Evolutionary conservation across 1,284 basidiomycete genomes (phyloP).

Genomic region (Rhodotorula glutinis): DNA sequence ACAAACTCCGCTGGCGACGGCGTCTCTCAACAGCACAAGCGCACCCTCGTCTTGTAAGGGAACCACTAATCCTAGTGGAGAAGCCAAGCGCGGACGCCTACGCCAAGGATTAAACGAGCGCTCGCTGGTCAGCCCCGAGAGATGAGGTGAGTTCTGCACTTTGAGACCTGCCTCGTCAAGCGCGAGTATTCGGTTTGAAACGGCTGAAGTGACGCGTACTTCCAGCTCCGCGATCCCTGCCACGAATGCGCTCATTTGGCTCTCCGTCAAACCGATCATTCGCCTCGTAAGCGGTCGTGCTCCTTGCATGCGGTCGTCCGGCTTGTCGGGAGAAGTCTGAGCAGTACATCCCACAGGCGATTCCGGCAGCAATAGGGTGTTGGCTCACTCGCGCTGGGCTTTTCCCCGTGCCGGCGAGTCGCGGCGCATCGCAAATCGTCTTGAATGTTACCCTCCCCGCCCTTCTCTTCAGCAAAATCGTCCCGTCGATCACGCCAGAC

Average conservation of each 20-base stretch:
- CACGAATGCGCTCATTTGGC: constrained; percentile 28
- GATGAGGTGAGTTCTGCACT: too few relatives aligned
- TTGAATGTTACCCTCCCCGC: constrained; percentile 65
- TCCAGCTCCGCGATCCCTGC: background rate
- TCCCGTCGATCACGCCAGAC: constrained; percentile 62
- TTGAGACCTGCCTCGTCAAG: too few relatives aligned
- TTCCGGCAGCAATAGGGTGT: constrained; percentile 15
- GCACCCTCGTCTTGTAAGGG: too few relatives aligned
- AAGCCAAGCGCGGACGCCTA: too few relatives aligned
- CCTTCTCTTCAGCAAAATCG: constrained; percentile 72
- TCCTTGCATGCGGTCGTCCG: too few relatives aligned
- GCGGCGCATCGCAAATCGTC: constrained; percentile 14
- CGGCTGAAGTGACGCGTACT: too few relatives aligned
- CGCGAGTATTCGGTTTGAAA: too few relatives aligned
- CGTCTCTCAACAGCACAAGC: too few relatives aligned
- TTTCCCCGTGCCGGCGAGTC: constrained; percentile 16
- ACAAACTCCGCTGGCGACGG: too few relatives aligned
- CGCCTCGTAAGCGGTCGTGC: constrained; percentile 4
- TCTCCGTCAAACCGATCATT: constrained; percentile 22
- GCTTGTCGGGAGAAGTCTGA: background rate
- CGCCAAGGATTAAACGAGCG: too few relatives aligned
- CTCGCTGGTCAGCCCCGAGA: too few relatives aligned
- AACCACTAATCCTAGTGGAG: too few relatives aligned
- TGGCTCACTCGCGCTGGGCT: constrained; percentile 13
- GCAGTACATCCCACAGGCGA: background rate